Evolutionary conservation across 2,329 filamentous ascomycete species (phyloP), one percentile per base, ranked within the genome.

Genomic region (Penicillium glabrum): DNA sequence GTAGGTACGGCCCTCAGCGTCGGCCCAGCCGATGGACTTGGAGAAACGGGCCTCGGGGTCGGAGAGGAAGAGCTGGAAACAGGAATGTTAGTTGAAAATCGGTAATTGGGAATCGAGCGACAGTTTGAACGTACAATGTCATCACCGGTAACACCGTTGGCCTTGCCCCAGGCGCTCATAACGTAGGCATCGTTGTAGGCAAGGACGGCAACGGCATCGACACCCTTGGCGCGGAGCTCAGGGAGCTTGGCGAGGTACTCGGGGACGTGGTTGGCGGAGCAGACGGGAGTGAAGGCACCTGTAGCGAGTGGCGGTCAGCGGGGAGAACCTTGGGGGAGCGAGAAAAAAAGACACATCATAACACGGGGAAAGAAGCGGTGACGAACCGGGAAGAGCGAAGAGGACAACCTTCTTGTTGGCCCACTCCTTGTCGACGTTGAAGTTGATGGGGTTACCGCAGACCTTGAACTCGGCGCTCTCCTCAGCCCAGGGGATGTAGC

Each of bases 121-220:
- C 2, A 39, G n/a, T 23, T 31, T 19, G 19, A 41, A 76, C 81
- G 57, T 75, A 87, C 82, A 67, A 89, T 85, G 68, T 84, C 83
- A 66, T 93, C 88, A 62, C 87, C 86, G 71, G 84, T 87, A 71
- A 93, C 82, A 52, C 83, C 82, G 78, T 96, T 93, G 71, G 91
- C 91, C 84, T 96, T 96, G 78, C 86, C 89, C 90, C 90, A 95
- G 53, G 89, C 91, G 68, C 86, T 88, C 90, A 93, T 93, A 75
- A 96, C 91, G 72, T 83, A 96, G 62, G 87, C 81, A 77, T 96
- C 92, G 78, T 96, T 96, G 81, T 81, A 88, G 58, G 91, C 89
- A 70, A 96, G 88, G 71, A 95, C 86, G 65, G 91, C 84, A 69
- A 96, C 85, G 61, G 89, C 77, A 76, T 96, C 91, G 65, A 96